These are phyloP conservation scores for Xylaria multiplex DNA, from an alignment of 2,329 filamentous ascomycete genomes.

Conservation along the genomic window DNA sequence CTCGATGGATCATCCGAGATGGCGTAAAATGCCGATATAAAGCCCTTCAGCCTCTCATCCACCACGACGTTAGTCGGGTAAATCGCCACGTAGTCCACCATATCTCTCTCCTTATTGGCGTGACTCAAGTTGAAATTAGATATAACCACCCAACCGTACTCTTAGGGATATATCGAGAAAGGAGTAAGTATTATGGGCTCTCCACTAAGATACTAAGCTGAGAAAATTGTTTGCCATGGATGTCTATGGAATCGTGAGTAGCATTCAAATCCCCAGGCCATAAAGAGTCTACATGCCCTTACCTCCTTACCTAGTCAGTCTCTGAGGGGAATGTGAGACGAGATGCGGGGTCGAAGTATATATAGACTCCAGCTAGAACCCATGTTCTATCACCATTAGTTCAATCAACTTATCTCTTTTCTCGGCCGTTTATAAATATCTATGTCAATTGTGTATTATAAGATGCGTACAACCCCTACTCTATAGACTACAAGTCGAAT, in stretches of 20 bases:
- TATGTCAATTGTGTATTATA: conserved; percentile 2
- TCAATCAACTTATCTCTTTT: no score
- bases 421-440: no score
- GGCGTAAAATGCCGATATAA: conserved; percentile 57
- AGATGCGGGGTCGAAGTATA: background rate
- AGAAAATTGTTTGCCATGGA: background rate
- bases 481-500: conserved; percentile 10
- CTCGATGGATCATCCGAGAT: conserved; percentile 55
- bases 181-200: background rate
- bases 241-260: background rate
- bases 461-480: background rate
- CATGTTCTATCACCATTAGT: no score
- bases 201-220: background rate
- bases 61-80: conserved; percentile 43
- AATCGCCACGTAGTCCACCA: conserved; percentile 41
- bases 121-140: background rate
- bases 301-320: background rate
- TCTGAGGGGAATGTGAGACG: background rate
- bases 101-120: background rate
- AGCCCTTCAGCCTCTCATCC: conserved; percentile 45
- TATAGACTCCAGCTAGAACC: background rate
- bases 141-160: background rate
- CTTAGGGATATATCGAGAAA: background rate
- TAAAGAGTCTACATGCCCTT: background rate
- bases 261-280: background rate